These are phyloP conservation scores for Schoenoplectus tabernaemontani DNA, from an alignment of 202 grass and related monocot genomes.

Conservation along the genomic window DNA sequence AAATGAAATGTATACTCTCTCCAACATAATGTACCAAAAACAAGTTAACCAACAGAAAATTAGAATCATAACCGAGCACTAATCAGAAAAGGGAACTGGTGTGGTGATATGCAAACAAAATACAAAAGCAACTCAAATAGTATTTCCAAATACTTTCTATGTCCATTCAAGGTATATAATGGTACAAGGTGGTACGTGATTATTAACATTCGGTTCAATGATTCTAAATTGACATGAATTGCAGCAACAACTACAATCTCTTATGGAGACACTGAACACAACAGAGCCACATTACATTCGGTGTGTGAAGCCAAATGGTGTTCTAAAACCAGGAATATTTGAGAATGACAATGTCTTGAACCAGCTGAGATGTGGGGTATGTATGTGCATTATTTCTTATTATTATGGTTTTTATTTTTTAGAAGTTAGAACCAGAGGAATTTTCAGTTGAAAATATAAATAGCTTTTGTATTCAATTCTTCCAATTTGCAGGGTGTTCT, in stretches of 20 bases:
- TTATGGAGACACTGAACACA: slow-evolving; percentile 86
- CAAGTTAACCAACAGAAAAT: neutral
- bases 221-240: slow-evolving; percentile 27
- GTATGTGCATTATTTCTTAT: slow-evolving; percentile 16
- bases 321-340: slow-evolving; percentile 83
- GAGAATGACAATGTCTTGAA: slow-evolving; percentile 85
- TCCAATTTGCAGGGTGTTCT: slow-evolving; percentile 59
- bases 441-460: neutral
- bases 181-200: neutral
- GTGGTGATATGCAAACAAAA: neutral
- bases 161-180: neutral
- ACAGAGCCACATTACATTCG: slow-evolving; percentile 98
- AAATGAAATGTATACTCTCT: slow-evolving; percentile 14
- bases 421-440: neutral
- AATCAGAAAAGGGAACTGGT: neutral
- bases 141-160: neutral
- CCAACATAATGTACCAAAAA: neutral
- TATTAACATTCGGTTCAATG: neutral
- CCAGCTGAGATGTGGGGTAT: slow-evolving; percentile 91
- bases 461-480: neutral
- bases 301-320: slow-evolving; percentile 90
- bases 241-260: slow-evolving; percentile 97
- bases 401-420: neutral
- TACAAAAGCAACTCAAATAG: neutral
- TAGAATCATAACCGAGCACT: neutral